Percentiles rank a stretch among this genome's conserved stretches.
Evolutionary conservation across 768 basidiomycete species (phyloP).

Genomic region (Tulasnella sp.): DNA sequence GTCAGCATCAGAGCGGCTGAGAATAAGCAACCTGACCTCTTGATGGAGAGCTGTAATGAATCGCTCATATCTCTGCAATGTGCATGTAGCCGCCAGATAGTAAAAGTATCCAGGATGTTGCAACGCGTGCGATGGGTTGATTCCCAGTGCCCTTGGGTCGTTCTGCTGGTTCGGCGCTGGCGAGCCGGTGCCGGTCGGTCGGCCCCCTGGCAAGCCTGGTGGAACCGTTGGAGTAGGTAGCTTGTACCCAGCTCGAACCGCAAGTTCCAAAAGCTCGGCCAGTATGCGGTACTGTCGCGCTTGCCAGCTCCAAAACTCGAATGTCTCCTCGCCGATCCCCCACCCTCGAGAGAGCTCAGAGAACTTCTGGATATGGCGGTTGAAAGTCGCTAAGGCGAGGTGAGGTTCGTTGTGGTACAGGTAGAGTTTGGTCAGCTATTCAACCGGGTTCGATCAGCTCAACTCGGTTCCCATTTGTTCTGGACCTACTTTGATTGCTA

Average conservation of each 20-base stretch:
- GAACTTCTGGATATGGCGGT: constrained; percentile 79
- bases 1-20: neutral
- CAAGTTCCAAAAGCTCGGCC: constrained; percentile 86
- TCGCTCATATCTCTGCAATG: constrained; percentile 66
- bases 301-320: constrained; percentile 97
- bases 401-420: constrained; percentile 86
- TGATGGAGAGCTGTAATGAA: constrained; percentile 58
- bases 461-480: neutral
- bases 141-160: constrained; percentile 56
- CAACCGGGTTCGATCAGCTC: neutral
- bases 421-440: constrained; percentile 84
- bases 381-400: constrained; percentile 76
- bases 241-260: constrained; percentile 34
- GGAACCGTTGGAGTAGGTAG: constrained; percentile 34
- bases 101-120: constrained; percentile 94
- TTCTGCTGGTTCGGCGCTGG: constrained; percentile 41
- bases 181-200: constrained; percentile 44
- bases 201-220: neutral
- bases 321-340: constrained; percentile 96
- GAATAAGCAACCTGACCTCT: constrained; percentile 46
- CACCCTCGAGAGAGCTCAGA: constrained; percentile 83
- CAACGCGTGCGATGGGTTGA: constrained; percentile 76
- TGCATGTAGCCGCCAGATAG: constrained; percentile 81
- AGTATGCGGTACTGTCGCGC: constrained; percentile 87
- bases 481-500: constrained; percentile 72